Conservation (phyloP, 768 basidiomycete genomes). For the Tulasnella sp. region DNA sequence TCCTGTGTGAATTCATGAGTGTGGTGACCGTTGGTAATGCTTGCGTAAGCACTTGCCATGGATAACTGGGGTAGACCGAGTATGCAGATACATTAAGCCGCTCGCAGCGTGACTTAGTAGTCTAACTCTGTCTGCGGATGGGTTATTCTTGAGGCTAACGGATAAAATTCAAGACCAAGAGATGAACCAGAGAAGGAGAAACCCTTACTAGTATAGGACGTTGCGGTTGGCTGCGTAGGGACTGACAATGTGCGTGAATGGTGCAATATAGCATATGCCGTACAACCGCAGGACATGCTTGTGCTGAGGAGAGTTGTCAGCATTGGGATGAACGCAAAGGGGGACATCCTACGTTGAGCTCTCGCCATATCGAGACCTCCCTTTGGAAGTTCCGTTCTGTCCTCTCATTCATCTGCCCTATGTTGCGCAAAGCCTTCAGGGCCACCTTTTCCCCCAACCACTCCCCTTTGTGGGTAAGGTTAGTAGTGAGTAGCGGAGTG, state of each 20-base stretch:
- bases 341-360: conserved; percentile 30
- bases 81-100: conserved; percentile 17
- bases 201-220: conserved; percentile 28
- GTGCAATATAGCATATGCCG: neutral
- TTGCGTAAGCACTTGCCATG: conserved; percentile 20
- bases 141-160: conserved; percentile 14
- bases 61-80: conserved; percentile 1
- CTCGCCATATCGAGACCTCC: conserved; percentile 35
- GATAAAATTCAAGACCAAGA: conserved; percentile 31
- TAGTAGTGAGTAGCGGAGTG: neutral
- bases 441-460: conserved; percentile 38
- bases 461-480: conserved; percentile 25
- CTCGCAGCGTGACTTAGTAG: neutral
- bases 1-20: neutral
- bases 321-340: conserved; percentile 31
- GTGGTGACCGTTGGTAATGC: neutral
- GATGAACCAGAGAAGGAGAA: conserved; percentile 26
- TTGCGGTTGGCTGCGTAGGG: conserved; percentile 38
- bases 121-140: conserved; percentile 5
- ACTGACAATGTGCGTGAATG: conserved; percentile 28
- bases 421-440: conserved; percentile 29
- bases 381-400: conserved; percentile 34
- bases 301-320: conserved; percentile 29
- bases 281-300: conserved; percentile 14
- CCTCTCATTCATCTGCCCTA: conserved; percentile 26